Conservation (phyloP, 2,329 filamentous ascomycete genomes). For the Ophiostoma populinum region DNA sequence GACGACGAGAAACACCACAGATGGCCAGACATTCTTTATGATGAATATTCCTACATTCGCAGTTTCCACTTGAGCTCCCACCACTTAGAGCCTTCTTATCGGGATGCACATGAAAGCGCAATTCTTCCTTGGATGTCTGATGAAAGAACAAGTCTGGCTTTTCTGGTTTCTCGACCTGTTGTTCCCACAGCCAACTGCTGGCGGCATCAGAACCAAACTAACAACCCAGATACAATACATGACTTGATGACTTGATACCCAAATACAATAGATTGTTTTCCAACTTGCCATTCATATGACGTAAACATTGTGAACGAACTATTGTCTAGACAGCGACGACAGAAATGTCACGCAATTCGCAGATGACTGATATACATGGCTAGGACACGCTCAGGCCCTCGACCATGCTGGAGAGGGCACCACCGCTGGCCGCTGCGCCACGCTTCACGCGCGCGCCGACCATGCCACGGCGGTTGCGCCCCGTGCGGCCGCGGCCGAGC, state of each 20-base stretch:
- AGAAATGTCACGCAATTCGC: neutral
- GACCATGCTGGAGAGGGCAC: conserved; percentile 1
- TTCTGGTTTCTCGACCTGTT: conserved; percentile 4
- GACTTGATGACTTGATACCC: conserved; percentile 1
- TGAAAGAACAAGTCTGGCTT: conserved; percentile 2
- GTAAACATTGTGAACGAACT: neutral
- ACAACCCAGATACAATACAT: too few species aligned
- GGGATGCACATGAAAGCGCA: conserved; percentile 48
- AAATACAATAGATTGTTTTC: neutral
- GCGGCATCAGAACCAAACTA: too few species aligned
- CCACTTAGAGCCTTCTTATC: conserved; percentile 41
- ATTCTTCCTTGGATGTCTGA: conserved; percentile 58
- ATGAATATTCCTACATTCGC: conserved; percentile 70
- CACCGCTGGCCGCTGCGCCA: conserved; percentile 11
- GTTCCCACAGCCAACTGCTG: too few species aligned
- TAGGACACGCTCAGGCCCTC: conserved; percentile 24
- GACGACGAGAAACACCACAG: neutral
- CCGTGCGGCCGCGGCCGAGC: conserved; percentile 78
- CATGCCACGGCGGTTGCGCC: conserved; percentile 75
- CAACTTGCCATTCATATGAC: neutral
- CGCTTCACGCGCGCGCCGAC: conserved; percentile 49
- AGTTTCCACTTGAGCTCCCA: conserved; percentile 64
- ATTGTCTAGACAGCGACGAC: neutral
- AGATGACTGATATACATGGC: neutral
- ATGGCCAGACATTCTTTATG: conserved; percentile 25